Percentiles rank a stretch among this genome's conserved stretches.
phyloP scores from a whole-genome alignment of 192 early-diverging fungal species.

The Funneliformis geosporum region DNA sequence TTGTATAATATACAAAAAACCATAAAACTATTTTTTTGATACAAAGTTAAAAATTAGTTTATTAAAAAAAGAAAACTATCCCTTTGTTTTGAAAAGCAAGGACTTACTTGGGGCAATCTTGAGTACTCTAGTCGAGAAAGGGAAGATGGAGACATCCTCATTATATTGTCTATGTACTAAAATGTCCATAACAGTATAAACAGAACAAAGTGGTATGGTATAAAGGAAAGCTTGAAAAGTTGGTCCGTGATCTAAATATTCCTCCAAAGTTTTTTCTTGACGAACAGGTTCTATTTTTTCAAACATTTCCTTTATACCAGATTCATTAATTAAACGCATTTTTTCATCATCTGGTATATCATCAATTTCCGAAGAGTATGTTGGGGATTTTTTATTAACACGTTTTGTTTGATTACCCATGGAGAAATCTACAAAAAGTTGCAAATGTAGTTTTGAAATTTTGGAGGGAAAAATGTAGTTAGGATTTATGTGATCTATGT shows the following conservation, averaged over 20 bases:
- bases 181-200: slow-evolving; percentile 29
- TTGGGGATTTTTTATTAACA: neutral
- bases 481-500: no score
- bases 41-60: neutral
- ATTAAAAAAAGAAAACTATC: neutral
- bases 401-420: neutral
- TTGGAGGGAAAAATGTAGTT: no score
- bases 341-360: slow-evolving; percentile 41
- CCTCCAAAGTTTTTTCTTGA: neutral
- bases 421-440: no score
- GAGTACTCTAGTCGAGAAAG: slow-evolving; percentile 6
- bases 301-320: slow-evolving; percentile 1
- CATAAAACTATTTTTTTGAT: slow-evolving; percentile 1
- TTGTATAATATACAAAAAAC: slow-evolving; percentile 31
- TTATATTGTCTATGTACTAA: slow-evolving; percentile 32
- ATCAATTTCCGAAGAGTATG: neutral
- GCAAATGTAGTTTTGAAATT: no score
- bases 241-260: neutral
- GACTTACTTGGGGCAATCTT: slow-evolving; percentile 26
- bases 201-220: slow-evolving; percentile 33
- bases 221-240: slow-evolving; percentile 27
- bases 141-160: slow-evolving; percentile 11
- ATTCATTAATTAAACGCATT: slow-evolving; percentile 35
- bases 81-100: neutral
- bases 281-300: neutral